phyloP scores from a whole-genome alignment of 1,284 basidiomycete species.

The Austroboletus niveus region DNA sequence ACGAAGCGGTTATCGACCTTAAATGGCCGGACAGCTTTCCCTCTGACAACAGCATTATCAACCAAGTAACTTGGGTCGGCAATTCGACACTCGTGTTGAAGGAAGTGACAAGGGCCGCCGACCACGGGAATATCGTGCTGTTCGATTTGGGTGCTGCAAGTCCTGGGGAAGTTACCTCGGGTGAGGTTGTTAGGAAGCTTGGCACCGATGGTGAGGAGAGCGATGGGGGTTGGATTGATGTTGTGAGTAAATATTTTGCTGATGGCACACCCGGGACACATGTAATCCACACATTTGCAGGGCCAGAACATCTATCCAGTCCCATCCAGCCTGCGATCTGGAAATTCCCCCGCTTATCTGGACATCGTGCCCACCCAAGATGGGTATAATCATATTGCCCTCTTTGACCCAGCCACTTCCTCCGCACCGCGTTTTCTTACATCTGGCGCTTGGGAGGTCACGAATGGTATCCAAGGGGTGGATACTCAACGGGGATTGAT shows the following conservation, averaged over 20 bases:
- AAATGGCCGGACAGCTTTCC: constrained; percentile 64
- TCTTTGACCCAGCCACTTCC: constrained; percentile 76
- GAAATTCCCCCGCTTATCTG: constrained; percentile 66
- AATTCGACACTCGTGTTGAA: constrained; percentile 77
- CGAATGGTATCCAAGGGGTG: constrained; percentile 68
- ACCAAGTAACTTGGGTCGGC: constrained; percentile 86
- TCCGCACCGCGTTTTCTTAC: constrained; percentile 80
- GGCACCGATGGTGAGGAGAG: constrained; percentile 82
- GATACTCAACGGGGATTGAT: constrained; percentile 67
- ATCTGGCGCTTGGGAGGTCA: constrained; percentile 87
- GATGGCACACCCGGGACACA: constrained; percentile 10
- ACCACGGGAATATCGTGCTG: constrained; percentile 73
- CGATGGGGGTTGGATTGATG: constrained; percentile 92
- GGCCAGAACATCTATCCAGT: constrained; percentile 62
- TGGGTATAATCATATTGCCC: constrained; percentile 88
- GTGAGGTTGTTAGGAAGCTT: constrained; percentile 67
- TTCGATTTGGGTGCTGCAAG: constrained; percentile 55
- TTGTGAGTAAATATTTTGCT: constrained; percentile 41
- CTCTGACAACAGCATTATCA: constrained; percentile 67
- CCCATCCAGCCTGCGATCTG: constrained; percentile 41
- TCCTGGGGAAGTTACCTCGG: constrained; percentile 36
- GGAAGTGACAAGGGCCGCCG: constrained; percentile 83
- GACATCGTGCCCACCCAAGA: constrained; percentile 80
- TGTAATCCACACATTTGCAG: constrained; percentile 34
- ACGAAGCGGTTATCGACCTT: constrained; percentile 53